Evolutionary conservation across 345 rosid species (phyloP).

Genomic region (Boechera divaricarpa): DNA sequence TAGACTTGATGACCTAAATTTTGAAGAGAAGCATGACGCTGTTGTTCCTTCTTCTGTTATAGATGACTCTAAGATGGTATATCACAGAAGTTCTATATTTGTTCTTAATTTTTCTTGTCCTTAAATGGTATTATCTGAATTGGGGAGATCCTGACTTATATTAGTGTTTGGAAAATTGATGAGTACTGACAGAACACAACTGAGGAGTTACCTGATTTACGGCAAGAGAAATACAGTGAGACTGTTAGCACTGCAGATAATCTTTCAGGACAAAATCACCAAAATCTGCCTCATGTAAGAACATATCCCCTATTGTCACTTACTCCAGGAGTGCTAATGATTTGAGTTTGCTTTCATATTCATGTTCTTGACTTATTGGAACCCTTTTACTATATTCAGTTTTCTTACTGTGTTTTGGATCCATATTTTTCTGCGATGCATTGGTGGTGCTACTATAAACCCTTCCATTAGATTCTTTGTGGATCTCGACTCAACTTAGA

Average conservation of each 20-base stretch:
- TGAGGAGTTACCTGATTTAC: slow-evolving; percentile 31
- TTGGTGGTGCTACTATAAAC: not conserved
- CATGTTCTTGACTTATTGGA: not conserved
- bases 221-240: slow-evolving; percentile 26
- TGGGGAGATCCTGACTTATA: slow-evolving; percentile 17
- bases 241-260: slow-evolving; percentile 15
- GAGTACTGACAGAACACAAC: slow-evolving; percentile 39
- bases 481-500: not conserved
- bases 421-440: not conserved
- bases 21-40: not conserved
- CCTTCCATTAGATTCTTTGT: not conserved
- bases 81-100: not conserved
- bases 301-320: not conserved
- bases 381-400: not conserved
- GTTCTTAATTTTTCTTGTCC: not conserved
- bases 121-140: slow-evolving; percentile 2
- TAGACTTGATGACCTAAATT: slow-evolving; percentile 16
- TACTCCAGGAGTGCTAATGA: not conserved
- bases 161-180: slow-evolving; percentile 30
- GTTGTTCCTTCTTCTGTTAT: slow-evolving; percentile 24
- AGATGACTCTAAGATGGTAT: slow-evolving; percentile 40
- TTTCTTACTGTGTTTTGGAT: not conserved
- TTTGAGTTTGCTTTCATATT: slow-evolving; percentile 5
- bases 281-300: slow-evolving; percentile 23
- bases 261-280: slow-evolving; percentile 20